phyloP scores from a whole-genome alignment of 805 yeast genomes.

The Hanseniaspora singularis region DNA sequence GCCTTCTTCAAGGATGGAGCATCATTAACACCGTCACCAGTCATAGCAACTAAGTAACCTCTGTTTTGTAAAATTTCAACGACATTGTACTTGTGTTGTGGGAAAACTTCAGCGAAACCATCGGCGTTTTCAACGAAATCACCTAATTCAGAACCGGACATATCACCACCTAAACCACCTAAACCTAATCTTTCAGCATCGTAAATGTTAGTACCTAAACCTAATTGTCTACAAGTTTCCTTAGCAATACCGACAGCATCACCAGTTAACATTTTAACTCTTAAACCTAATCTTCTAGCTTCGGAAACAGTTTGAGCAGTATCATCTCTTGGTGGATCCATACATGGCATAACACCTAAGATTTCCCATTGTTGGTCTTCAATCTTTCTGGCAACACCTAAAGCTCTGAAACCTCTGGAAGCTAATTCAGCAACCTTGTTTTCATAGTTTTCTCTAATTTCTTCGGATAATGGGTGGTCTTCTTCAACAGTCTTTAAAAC shows the following conservation, averaged over 20 bases:
- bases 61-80: constrained; percentile 90
- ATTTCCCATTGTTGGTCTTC: constrained; percentile 98
- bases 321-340: constrained; percentile 98
- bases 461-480: constrained; percentile 93
- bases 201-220: constrained; percentile 90
- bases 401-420: constrained; percentile 94
- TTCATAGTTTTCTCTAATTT: constrained; percentile 85
- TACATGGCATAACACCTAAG: constrained; percentile 95
- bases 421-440: constrained; percentile 96
- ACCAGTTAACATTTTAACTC: constrained; percentile 97
- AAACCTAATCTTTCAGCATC: constrained; percentile 94
- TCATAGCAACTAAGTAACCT: constrained; percentile 97
- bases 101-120: constrained; percentile 98
- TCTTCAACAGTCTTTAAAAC: constrained; percentile 93
- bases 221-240: constrained; percentile 96
- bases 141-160: constrained; percentile 95
- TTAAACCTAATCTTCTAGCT: constrained; percentile 81
- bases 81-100: constrained; percentile 92
- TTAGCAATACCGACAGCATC: constrained; percentile 98
- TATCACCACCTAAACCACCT: constrained; percentile 83
- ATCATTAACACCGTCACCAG: constrained; percentile 99
- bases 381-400: constrained; percentile 98
- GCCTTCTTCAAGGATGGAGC: constrained; percentile 97
- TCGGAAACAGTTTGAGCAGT: constrained; percentile 89
- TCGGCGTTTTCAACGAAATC: constrained; percentile 95